These are phyloP conservation scores for Nannochloris sp. DNA, from an alignment of 139 green algal species.

Conservation along the genomic window DNA sequence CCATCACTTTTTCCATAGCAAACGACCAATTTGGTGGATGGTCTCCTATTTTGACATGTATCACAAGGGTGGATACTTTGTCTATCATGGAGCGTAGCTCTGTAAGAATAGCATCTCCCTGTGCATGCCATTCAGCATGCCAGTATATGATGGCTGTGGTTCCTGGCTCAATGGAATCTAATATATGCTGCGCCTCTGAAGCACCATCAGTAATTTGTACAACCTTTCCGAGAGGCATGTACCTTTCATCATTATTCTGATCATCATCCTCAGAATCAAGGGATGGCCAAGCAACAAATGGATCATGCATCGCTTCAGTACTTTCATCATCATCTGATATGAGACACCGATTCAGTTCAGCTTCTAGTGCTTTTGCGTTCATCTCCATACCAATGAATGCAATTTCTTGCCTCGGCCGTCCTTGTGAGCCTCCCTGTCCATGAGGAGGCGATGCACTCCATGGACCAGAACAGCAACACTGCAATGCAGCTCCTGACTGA, in stretches of 20 bases:
- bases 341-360: slow-evolving; percentile 56
- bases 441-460: slow-evolving; percentile 53
- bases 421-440: slow-evolving; percentile 24
- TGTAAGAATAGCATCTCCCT: slow-evolving; percentile 4
- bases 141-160: slow-evolving; percentile 37
- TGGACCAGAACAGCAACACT: slow-evolving; percentile 45
- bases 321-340: slow-evolving; percentile 12
- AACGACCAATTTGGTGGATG: slow-evolving; percentile 34
- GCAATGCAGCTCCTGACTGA: slow-evolving; percentile 46
- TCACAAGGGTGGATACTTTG: slow-evolving; percentile 8
- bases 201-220: slow-evolving; percentile 33
- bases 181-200: slow-evolving; percentile 32
- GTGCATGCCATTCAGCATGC: slow-evolving; percentile 44
- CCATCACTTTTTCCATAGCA: slow-evolving; percentile 37
- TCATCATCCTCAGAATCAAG: slow-evolving; percentile 22
- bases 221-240: slow-evolving; percentile 22
- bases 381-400: slow-evolving; percentile 68
- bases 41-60: slow-evolving; percentile 37
- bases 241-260: slow-evolving; percentile 10
- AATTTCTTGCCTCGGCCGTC: slow-evolving; percentile 50
- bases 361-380: slow-evolving; percentile 29
- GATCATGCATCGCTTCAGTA: slow-evolving; percentile 21
- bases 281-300: slow-evolving; percentile 49
- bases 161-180: slow-evolving; percentile 20
- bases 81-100: slow-evolving; percentile 8